phyloP scores from a whole-genome alignment of 2,329 filamentous ascomycete species.

The Neocucurbitaria cava region DNA sequence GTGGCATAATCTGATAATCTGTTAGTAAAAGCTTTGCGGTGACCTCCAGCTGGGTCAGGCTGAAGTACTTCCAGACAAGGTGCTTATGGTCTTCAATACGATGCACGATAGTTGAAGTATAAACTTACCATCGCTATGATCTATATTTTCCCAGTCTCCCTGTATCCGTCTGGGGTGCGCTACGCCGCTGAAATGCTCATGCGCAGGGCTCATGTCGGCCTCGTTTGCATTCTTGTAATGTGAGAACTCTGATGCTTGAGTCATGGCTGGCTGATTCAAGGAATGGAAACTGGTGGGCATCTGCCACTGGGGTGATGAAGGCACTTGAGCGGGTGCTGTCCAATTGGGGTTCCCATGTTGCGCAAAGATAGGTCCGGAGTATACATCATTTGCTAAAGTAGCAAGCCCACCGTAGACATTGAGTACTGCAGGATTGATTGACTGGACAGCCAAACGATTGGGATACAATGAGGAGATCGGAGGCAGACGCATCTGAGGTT shows the following conservation, averaged over 20 bases:
- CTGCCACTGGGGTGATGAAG: not conserved
- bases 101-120: too few species aligned
- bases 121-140: not conserved
- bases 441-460: not conserved
- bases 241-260: not conserved
- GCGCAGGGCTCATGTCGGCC: not conserved
- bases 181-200: not conserved
- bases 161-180: not conserved
- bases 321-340: not conserved
- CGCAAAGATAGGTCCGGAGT: not conserved
- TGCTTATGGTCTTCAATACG: too few species aligned
- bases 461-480: slow-evolving; percentile 16
- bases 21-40: not conserved
- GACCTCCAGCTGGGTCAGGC: not conserved
- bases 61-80: not conserved
- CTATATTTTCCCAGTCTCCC: not conserved
- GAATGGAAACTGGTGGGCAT: not conserved
- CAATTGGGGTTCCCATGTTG: not conserved
- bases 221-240: not conserved
- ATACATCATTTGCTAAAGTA: not conserved
- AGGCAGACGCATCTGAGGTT: slow-evolving; percentile 30
- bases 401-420: not conserved
- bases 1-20: not conserved
- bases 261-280: not conserved
- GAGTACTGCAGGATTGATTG: not conserved